Conservation (phyloP, 176 grass and related monocot genomes). For the Phoenix dactylifera region DNA sequence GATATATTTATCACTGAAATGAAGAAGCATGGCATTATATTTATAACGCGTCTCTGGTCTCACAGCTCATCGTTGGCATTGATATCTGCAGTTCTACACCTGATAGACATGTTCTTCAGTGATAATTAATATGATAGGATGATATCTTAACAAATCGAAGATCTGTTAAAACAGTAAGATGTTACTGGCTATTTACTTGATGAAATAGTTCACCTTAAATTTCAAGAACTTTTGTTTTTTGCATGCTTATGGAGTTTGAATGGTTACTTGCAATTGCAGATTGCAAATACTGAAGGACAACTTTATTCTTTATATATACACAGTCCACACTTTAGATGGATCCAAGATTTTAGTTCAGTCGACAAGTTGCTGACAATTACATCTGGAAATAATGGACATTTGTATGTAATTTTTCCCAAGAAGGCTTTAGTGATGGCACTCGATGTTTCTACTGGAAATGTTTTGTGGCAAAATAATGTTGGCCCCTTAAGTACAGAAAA, state of each 20-base stretch:
- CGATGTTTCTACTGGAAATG: conserved; percentile 60
- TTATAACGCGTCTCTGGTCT: too few species aligned
- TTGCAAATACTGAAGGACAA: conserved; percentile 60
- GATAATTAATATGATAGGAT: too few species aligned
- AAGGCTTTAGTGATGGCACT: conserved; percentile 52
- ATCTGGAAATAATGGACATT: conserved; percentile 42
- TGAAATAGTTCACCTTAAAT: too few species aligned
- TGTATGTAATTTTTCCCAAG: conserved; percentile 47
- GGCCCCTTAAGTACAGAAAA: conserved; percentile 56
- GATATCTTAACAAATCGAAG: too few species aligned
- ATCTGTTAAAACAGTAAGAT: too few species aligned
- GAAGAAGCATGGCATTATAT: too few species aligned
- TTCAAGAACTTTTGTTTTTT: background rate
- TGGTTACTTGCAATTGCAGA: conserved; percentile 27
- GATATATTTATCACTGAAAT: too few species aligned
- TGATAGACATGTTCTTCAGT: too few species aligned
- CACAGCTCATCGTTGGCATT: too few species aligned
- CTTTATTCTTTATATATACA: conserved; percentile 75
- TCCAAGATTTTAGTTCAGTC: conserved; percentile 51
- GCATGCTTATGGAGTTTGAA: background rate
- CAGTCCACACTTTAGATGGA: conserved; percentile 49
- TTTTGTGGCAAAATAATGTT: conserved; percentile 52
- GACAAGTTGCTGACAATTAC: conserved; percentile 47
- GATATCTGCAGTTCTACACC: too few species aligned
- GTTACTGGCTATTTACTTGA: too few species aligned